Conservation (phyloP, 2,329 filamentous ascomycete species). For the Colletotrichum cordylinicola region DNA sequence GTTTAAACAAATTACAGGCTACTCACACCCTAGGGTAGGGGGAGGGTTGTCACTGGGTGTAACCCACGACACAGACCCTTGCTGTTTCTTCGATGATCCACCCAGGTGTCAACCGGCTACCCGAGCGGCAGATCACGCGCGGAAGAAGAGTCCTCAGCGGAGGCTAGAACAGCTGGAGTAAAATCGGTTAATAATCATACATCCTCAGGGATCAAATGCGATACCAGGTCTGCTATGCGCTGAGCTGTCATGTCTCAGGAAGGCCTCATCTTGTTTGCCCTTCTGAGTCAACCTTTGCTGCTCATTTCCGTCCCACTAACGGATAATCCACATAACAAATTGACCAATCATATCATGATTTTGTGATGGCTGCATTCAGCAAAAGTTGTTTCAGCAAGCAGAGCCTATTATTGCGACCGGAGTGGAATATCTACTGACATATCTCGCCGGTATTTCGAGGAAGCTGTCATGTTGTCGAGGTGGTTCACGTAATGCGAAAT, state of each 20-base stretch:
- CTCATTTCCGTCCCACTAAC: background rate
- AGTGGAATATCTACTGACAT: background rate
- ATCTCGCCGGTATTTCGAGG: rapidly evolving
- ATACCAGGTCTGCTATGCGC: background rate
- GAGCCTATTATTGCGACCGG: background rate
- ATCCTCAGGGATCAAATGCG: background rate
- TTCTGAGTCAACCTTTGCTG: background rate
- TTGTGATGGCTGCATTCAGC: background rate
- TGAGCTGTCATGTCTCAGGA: background rate
- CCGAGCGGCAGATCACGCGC: background rate
- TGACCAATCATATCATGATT: background rate
- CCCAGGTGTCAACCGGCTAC: background rate
- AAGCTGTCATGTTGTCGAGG: rapidly evolving
- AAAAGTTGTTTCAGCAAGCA: rapidly evolving
- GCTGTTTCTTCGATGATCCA: background rate
- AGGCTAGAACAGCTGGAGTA: background rate
- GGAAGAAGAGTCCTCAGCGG: background rate
- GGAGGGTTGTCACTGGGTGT: background rate
- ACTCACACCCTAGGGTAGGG: too few relatives aligned
- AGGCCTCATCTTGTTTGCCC: background rate
- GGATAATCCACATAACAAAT: background rate
- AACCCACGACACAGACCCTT: background rate
- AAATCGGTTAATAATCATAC: rapidly evolving
- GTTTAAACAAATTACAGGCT: too few relatives aligned
- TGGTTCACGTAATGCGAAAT: background rate